A percentile compares a stretch with the other conserved stretches of the same genome.
These are phyloP conservation scores for Juncus effusus DNA, from an alignment of 176 grass and related monocot species.

Conservation along the genomic window DNA sequence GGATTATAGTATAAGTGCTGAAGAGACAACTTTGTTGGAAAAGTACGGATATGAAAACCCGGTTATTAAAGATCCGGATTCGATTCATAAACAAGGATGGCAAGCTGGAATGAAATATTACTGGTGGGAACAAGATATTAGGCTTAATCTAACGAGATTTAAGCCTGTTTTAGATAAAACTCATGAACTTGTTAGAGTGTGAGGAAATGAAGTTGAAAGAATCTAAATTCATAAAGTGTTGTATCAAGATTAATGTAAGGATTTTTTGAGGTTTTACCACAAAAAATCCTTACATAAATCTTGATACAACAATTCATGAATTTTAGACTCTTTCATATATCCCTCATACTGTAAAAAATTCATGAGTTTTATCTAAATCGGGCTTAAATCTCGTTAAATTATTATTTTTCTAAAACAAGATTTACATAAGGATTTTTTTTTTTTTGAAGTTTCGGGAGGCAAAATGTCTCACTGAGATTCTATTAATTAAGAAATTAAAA, in stretches of 20 bases:
- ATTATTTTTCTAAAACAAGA: background rate
- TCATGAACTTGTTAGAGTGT: conserved; percentile 31
- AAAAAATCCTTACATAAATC: background rate
- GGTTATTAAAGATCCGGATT: conserved; percentile 41
- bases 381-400: conserved; percentile 57
- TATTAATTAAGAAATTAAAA: too few species aligned
- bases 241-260: background rate
- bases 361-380: conserved; percentile 34
- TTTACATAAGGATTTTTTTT: too few species aligned
- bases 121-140: conserved; percentile 62
- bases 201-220: background rate
- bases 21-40: conserved; percentile 57
- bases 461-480: too few species aligned
- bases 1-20: conserved; percentile 55
- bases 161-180: conserved; percentile 37
- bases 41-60: conserved; percentile 58
- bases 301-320: background rate
- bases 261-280: background rate
- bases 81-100: conserved; percentile 55
- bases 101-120: conserved; percentile 50
- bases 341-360: conserved; percentile 27
- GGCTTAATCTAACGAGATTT: conserved; percentile 60
- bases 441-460: too few species aligned
- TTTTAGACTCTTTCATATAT: background rate
- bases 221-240: background rate